A percentile compares a stretch with the other conserved stretches of the same genome.
phyloP scores from a whole-genome alignment of 75 land plant species.

The Sequoia sempervirens region DNA sequence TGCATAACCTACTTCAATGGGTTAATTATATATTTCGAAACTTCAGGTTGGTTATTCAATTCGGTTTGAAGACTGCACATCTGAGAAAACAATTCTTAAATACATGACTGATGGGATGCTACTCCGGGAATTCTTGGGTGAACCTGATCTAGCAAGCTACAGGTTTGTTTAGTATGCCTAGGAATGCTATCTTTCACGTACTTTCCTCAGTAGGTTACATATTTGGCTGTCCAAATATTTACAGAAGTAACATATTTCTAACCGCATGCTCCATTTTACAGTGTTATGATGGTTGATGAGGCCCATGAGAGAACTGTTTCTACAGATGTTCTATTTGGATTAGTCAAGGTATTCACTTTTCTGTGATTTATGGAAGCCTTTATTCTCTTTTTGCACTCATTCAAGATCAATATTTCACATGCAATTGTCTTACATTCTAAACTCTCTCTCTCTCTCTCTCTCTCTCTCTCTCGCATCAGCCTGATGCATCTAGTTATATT shows the following conservation, averaged over 20 bases:
- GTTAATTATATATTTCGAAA: background rate
- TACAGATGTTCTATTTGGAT: conserved; percentile 87
- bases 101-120: conserved; percentile 99
- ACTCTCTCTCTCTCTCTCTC: background rate
- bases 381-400: background rate
- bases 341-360: conserved; percentile 58
- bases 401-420: background rate
- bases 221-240: background rate
- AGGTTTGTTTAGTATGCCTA: conserved; percentile 38
- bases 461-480: background rate
- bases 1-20: conserved; percentile 2
- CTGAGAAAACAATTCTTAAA: conserved; percentile 84
- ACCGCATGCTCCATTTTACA: conserved; percentile 13
- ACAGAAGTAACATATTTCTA: background rate
- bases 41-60: conserved; percentile 94
- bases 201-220: conserved; percentile 8
- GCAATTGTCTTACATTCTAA: background rate
- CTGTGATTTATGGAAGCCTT: background rate
- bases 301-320: conserved; percentile 92
- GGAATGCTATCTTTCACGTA: background rate
- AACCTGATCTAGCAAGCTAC: conserved; percentile 93
- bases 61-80: conserved; percentile 98
- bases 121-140: conserved; percentile 84
- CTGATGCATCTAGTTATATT: background rate
- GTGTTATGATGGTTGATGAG: conserved; percentile 99